Evolutionary conservation across 768 basidiomycete species (phyloP).

Genomic region (Mrakia blollopis): DNA sequence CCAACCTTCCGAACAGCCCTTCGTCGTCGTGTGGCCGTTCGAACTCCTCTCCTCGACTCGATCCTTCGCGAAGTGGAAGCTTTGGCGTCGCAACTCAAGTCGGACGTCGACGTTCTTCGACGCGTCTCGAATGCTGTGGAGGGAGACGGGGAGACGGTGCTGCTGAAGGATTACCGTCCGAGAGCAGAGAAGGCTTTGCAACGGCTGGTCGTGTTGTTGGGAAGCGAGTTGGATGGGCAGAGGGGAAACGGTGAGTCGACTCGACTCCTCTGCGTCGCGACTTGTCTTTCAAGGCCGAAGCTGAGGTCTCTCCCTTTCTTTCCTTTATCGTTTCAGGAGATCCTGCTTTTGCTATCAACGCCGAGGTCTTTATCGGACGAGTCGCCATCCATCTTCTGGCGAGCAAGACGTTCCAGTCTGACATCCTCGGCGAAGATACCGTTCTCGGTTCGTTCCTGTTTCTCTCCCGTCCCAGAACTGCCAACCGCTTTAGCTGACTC

Average conservation of each 20-base stretch:
- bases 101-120: slow-evolving; percentile 24
- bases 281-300: neutral
- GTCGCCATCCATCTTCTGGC: slow-evolving; percentile 21
- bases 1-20: slow-evolving; percentile 29
- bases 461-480: neutral
- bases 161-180: neutral
- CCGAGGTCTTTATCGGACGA: slow-evolving; percentile 23
- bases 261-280: neutral
- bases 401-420: slow-evolving; percentile 17
- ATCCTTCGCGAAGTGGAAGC: slow-evolving; percentile 26
- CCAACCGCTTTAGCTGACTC: neutral
- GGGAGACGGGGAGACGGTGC: neutral
- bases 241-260: neutral
- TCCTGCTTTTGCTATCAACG: neutral
- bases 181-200: slow-evolving; percentile 20
- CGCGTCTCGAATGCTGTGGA: neutral
- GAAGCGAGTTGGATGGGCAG: slow-evolving; percentile 1
- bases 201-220: neutral
- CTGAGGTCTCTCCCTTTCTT: neutral
- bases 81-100: neutral
- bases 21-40: slow-evolving; percentile 19
- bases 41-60: slow-evolving; percentile 25
- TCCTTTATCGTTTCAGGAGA: neutral
- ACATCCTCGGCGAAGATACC: neutral
- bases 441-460: neutral